phyloP scores from a whole-genome alignment of 257 asterid genomes.

The Rhazya stricta region DNA sequence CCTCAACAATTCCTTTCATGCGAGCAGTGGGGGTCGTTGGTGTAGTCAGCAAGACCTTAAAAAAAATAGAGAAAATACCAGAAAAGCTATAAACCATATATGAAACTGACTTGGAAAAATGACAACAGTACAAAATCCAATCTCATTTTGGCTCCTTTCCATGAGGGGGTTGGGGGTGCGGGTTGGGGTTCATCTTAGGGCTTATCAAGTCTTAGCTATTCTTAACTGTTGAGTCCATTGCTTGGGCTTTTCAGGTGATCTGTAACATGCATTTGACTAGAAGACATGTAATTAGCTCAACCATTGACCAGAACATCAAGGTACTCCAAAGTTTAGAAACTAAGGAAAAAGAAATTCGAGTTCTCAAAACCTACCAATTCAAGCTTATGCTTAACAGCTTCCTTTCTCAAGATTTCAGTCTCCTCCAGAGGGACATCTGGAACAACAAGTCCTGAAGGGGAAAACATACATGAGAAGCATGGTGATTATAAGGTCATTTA shows the following conservation, averaged over 20 bases:
- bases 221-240: too few relatives aligned
- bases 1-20: conserved; percentile 74
- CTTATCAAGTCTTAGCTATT: too few relatives aligned
- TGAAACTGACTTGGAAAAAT: not conserved
- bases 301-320: too few relatives aligned
- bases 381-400: conserved; percentile 53
- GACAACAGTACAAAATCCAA: not conserved
- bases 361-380: conserved; percentile 65
- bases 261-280: too few relatives aligned
- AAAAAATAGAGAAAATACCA: conserved; percentile 4
- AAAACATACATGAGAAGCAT: not conserved
- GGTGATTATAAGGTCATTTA: not conserved
- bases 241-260: too few relatives aligned
- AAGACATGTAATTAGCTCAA: too few relatives aligned
- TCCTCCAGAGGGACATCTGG: conserved; percentile 93
- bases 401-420: conserved; percentile 74
- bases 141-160: not conserved
- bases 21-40: conserved; percentile 76
- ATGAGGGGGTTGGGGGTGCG: too few relatives aligned
- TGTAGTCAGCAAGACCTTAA: conserved; percentile 81
- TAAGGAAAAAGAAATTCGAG: not conserved
- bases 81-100: not conserved
- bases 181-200: too few relatives aligned
- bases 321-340: too few relatives aligned
- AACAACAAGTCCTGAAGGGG: conserved; percentile 67